Conservation (phyloP, 805 yeast species). For the Ogataea methanolica region DNA sequence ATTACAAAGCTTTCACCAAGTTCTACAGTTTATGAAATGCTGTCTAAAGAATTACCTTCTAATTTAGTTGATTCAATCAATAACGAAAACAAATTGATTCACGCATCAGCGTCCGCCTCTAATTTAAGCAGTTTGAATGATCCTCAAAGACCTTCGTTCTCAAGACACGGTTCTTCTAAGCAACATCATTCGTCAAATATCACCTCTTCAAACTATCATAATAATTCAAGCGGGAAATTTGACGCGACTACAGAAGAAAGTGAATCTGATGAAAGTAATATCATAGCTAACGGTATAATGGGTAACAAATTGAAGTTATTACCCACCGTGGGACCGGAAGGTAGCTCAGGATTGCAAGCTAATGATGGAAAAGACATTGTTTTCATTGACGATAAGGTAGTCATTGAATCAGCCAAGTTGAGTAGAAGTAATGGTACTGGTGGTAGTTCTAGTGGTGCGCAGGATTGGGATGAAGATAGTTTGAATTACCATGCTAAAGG, state of each 20-base stretch:
- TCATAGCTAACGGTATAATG: constrained; percentile 27
- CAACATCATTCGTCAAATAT: background rate
- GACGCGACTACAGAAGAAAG: constrained; percentile 1
- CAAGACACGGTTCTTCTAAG: background rate
- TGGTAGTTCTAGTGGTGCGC: constrained; percentile 4
- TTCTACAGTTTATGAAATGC: constrained; percentile 15
- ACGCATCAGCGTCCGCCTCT: constrained; percentile 10
- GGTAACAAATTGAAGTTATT: constrained; percentile 22
- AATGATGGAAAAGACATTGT: background rate
- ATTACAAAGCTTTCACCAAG: constrained; percentile 8
- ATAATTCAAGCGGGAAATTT: background rate
- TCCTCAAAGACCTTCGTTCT: too few relatives aligned
- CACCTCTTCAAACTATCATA: background rate
- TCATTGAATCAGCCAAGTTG: background rate
- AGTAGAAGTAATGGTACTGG: background rate
- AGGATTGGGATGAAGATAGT: constrained; percentile 27
- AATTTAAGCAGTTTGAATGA: too few relatives aligned
- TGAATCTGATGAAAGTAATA: constrained; percentile 5
- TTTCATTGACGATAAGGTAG: constrained; percentile 12
- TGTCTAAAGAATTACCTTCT: constrained; percentile 26
- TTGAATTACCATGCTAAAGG: constrained; percentile 39
- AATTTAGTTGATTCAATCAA: constrained; percentile 27
- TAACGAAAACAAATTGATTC: constrained; percentile 24
- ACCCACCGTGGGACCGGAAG: constrained; percentile 4
- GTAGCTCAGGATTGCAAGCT: too few relatives aligned